phyloP scores from a whole-genome alignment of 73 alveolate species.

The Symbiodinium pilosum region DNA sequence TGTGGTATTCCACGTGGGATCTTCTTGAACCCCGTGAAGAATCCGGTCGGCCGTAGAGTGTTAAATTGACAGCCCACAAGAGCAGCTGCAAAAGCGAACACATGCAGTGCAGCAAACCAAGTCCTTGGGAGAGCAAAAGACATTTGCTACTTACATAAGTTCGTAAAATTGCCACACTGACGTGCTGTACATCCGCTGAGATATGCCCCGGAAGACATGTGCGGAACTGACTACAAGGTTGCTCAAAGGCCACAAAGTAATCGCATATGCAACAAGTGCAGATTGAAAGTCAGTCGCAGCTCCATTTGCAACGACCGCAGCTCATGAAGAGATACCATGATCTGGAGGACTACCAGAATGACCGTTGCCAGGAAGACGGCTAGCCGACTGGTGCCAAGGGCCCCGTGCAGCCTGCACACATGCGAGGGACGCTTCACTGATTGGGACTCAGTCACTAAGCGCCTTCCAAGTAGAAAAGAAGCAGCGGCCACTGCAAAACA shows the following conservation, averaged over 20 bases:
- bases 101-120: not conserved
- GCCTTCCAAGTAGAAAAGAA: not conserved
- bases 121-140: not conserved
- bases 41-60: conserved; percentile 9
- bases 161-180: too few relatives aligned
- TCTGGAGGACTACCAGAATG: not conserved
- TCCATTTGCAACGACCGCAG: not conserved
- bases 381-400: not conserved
- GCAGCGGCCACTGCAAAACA: not conserved
- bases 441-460: not conserved
- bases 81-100: not conserved
- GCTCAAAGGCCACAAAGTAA: too few relatives aligned
- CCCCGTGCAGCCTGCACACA: not conserved
- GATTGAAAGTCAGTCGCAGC: not conserved
- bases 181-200: not conserved
- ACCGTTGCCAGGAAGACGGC: not conserved
- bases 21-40: conserved; percentile 38
- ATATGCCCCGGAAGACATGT: too few relatives aligned
- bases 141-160: too few relatives aligned
- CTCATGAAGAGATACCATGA: not conserved
- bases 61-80: not conserved
- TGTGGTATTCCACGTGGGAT: conserved; percentile 41
- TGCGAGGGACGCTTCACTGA: not conserved
- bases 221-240: too few relatives aligned
- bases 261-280: too few relatives aligned